These are phyloP conservation scores for Fusarium tjaetaba DNA, from an alignment of 2,329 filamentous ascomycete species.

Conservation along the genomic window DNA sequence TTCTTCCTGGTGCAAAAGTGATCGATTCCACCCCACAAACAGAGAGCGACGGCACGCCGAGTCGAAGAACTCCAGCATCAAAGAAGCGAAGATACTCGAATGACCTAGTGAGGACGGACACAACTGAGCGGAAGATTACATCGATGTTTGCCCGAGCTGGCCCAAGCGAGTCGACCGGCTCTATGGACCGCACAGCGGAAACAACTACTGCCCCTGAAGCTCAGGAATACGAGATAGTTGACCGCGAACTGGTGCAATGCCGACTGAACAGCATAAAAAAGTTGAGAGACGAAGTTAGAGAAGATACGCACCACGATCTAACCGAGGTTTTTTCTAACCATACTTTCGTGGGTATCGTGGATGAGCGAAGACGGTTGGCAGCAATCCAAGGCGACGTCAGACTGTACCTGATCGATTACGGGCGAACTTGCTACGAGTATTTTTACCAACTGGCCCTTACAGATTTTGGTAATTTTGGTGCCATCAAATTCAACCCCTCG, in stretches of 20 bases:
- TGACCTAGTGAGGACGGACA: constrained; percentile 89
- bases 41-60: constrained; percentile 43
- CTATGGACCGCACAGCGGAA: constrained; percentile 46
- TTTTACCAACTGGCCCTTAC: constrained; percentile 96
- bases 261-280: constrained; percentile 86
- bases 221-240: constrained; percentile 75
- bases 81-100: constrained; percentile 64
- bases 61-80: constrained; percentile 50
- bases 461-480: constrained; percentile 94
- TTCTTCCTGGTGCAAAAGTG: constrained; percentile 73
- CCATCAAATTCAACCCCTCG: constrained; percentile 81
- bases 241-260: constrained; percentile 75
- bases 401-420: constrained; percentile 93
- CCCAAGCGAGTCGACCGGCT: constrained; percentile 34
- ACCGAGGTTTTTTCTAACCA: constrained; percentile 89
- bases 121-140: constrained; percentile 91
- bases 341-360: constrained; percentile 93
- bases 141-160: constrained; percentile 81
- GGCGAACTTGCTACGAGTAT: constrained; percentile 84
- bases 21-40: constrained; percentile 40
- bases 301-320: constrained; percentile 83
- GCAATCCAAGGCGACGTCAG: constrained; percentile 94
- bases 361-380: constrained; percentile 85
- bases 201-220: constrained; percentile 55
- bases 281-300: constrained; percentile 82